Evolutionary conservation across 2,329 filamentous ascomycete genomes (phyloP).

Genomic region (Fusarium dlaminii): DNA sequence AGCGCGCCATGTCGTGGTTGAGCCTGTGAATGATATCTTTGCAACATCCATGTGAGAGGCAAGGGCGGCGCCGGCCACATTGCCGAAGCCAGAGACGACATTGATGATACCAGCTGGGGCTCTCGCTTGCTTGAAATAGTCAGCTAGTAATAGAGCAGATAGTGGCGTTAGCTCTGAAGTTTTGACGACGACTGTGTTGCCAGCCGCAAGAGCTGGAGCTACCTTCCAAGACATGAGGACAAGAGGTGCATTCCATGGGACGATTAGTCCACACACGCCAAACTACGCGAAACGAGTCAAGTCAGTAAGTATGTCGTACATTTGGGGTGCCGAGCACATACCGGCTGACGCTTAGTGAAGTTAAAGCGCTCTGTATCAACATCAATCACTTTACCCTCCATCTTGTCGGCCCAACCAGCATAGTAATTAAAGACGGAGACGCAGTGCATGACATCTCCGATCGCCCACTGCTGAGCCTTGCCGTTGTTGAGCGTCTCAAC

Average conservation of each 20-base stretch:
- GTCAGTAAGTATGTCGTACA: fast-evolving
- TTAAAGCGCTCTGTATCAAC: not conserved
- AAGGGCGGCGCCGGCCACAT: not conserved
- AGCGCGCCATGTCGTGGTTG: not conserved
- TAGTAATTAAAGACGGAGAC: not conserved
- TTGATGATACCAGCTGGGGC: not conserved
- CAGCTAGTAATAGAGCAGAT: not conserved
- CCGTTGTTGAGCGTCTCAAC: not conserved
- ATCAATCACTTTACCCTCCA: not conserved
- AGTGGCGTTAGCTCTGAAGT: fast-evolving
- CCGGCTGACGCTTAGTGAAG: not conserved
- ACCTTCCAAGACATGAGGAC: not conserved
- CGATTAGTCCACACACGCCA: not conserved
- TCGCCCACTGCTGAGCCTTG: not conserved
- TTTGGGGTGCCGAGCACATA: not conserved
- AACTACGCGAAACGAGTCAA: fast-evolving
- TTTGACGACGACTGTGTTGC: not conserved
- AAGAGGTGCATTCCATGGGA: not conserved
- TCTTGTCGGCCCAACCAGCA: not conserved
- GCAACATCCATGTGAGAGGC: not conserved
- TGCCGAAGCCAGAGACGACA: not conserved
- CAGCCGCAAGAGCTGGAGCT: not conserved
- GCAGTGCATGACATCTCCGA: not conserved
- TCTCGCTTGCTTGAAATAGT: not conserved
- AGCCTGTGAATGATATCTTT: not conserved